Conservation (phyloP, 164 flowering plant genomes). For the Liquidambar formosana region DNA sequence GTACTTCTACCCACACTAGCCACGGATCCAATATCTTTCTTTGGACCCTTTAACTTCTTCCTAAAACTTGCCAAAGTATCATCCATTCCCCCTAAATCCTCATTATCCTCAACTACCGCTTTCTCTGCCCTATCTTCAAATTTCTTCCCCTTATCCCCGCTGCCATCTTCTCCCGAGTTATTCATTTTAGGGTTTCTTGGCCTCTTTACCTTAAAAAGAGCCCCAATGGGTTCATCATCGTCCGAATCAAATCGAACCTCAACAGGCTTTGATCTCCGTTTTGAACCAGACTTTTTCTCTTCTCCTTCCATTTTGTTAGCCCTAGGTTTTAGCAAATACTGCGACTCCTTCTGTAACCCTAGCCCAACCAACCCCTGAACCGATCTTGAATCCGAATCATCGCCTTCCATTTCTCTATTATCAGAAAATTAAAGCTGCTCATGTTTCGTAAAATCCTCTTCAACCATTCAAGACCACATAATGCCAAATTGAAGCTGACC, state of each 20-base stretch:
- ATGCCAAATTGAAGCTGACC: constrained; percentile 5
- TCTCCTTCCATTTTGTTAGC: constrained; percentile 42
- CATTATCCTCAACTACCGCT: constrained; percentile 22
- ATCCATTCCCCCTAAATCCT: constrained; percentile 60
- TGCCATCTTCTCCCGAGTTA: constrained; percentile 36
- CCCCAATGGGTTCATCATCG: constrained; percentile 68
- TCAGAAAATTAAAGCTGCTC: constrained; percentile 25
- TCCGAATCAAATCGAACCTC: constrained; percentile 39
- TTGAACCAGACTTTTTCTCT: constrained; percentile 33
- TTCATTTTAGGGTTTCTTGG: constrained; percentile 42
- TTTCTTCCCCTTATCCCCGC: constrained; percentile 22
- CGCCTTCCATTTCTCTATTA: constrained; percentile 27
- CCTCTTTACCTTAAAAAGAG: constrained; percentile 52
- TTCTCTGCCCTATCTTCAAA: constrained; percentile 29
- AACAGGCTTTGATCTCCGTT: constrained; percentile 33
- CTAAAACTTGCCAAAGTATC: constrained; percentile 71
- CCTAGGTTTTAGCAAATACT: constrained; percentile 22
- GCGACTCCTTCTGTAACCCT: constrained; percentile 18
- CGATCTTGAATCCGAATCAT: constrained; percentile 16
- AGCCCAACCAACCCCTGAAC: constrained; percentile 24
- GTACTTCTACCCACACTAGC: constrained; percentile 16
- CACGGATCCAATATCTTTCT: constrained; percentile 43
- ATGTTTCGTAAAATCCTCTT: constrained; percentile 21
- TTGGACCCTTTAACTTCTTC: constrained; percentile 69
- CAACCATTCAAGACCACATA: constrained; percentile 11